Evolutionary conservation across 2,329 filamentous ascomycete genomes (phyloP).

Genomic region (Coniochaeta hoffmannii): DNA sequence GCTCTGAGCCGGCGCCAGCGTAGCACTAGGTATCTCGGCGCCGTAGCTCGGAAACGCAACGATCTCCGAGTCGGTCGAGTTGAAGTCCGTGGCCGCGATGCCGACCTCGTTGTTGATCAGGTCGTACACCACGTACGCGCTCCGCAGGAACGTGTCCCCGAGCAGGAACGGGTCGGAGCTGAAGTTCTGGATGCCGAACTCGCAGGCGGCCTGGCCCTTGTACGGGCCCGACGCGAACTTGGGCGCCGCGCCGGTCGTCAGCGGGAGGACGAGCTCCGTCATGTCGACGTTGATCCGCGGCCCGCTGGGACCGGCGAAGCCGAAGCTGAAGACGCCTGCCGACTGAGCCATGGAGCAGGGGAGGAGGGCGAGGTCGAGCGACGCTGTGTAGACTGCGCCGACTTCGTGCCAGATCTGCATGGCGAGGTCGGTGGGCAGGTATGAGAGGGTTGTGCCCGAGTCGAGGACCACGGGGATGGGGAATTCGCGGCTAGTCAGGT

Average conservation of each 20-base stretch:
- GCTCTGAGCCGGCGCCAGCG: conserved; percentile 31
- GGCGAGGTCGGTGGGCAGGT: conserved; percentile 57
- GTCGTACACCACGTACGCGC: conserved; percentile 54
- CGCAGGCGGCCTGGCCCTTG: conserved; percentile 38
- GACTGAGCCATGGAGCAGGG: conserved; percentile 40
- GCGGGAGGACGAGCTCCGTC: conserved; percentile 47
- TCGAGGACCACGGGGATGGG: conserved; percentile 61
- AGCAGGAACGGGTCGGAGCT: conserved; percentile 36
- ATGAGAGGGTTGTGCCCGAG: conserved; percentile 66
- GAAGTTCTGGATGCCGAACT: conserved; percentile 50
- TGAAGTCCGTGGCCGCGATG: conserved; percentile 48
- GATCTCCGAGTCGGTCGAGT: conserved; percentile 40
- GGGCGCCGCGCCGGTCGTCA: conserved; percentile 25
- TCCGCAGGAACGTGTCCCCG: conserved; percentile 52
- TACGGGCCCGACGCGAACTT: conserved; percentile 32
- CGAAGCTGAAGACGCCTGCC: conserved; percentile 45
- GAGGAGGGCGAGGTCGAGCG: conserved; percentile 33
- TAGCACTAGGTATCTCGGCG: conserved; percentile 43
- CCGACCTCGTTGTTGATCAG: conserved; percentile 49
- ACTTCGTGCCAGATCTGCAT: conserved; percentile 45
- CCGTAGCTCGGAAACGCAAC: conserved; percentile 41
- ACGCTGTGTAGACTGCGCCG: conserved; percentile 37
- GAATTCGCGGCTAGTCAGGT: conserved; percentile 30
- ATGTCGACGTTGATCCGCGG: conserved; percentile 44
- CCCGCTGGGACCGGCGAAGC: conserved; percentile 39